Evolutionary conservation across 257 asterid species (phyloP), one percentile per base, ranked within the genome.

Genomic region (Solanum corneliomulleri): DNA sequence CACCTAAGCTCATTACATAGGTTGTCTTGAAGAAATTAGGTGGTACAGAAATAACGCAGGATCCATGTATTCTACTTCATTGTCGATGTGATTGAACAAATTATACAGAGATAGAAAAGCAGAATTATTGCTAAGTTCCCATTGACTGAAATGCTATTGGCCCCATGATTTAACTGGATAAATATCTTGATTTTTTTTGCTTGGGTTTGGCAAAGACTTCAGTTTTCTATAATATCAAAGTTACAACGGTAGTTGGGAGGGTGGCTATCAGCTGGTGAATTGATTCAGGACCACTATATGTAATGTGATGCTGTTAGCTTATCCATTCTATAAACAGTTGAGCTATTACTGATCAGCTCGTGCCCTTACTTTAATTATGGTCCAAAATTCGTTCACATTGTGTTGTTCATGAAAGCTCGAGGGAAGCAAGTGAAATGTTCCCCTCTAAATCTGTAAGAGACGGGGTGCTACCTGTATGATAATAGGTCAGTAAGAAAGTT

Each of bases 1-100:
- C 84, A 80, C 68, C 88, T 89, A 87, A 85, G 89, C 89, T 89
- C 87, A 88, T 69, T 60, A 42, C 58, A 76, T 45, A 85, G 45
- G 62, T 45, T 81, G 66, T 80, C 76, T 86, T 44, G 82, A 70
- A 89, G 87, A 85, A 76, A 82, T 62, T 86, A 29, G 56, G 74
- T 12, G 85, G 60, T 62, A 85, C 15, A 85, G 45, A 68, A 66
- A 68, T 68, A 84, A 66, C 33, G 47, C 81, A 68, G 77, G 87
- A 70, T 66, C 8, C 31, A 66, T 42, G 58, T 21, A 66, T 66
- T 68, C 44, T 60, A 84, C 87, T 68, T 81, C 12, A 49, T 81
- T 49, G 87, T 84, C 42, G 44, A 42, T 66, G 81, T 84, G 80
- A 84, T 70, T 10, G 86, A 84, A 68, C 60, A 37, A 75, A n/a